These are phyloP conservation scores for Hypoxylon subgilvum DNA, from an alignment of 495 filamentous ascomycete species.

Conservation along the genomic window DNA sequence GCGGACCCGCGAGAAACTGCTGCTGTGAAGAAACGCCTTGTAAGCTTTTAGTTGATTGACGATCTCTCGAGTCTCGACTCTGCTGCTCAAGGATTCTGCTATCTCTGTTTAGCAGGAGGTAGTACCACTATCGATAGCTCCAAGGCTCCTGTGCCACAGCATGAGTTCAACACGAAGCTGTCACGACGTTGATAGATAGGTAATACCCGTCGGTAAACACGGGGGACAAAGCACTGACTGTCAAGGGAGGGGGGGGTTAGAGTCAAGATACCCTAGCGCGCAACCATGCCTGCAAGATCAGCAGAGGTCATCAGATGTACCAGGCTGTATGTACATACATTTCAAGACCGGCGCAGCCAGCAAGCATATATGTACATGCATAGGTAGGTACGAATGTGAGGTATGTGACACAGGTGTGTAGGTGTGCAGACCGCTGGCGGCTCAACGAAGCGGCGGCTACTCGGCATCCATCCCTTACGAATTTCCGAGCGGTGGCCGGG, in stretches of 20 bases:
- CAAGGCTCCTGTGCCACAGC: slow-evolving; percentile 9
- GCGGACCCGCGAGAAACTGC: slow-evolving; percentile 9
- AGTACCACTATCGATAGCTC: slow-evolving; percentile 5
- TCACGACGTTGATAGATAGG: slow-evolving; percentile 16
- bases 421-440: slow-evolving; percentile 9
- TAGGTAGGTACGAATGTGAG: no score
- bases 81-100: not conserved
- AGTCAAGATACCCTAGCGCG: slow-evolving; percentile 21
- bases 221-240: not conserved
- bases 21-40: slow-evolving; percentile 11
- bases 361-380: no score
- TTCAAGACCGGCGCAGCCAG: not conserved
- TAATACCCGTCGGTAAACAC: slow-evolving; percentile 23
- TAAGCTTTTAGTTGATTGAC: slow-evolving; percentile 2
- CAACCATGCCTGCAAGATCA: slow-evolving; percentile 29
- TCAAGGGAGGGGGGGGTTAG: slow-evolving; percentile 4
- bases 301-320: slow-evolving; percentile 34
- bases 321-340: slow-evolving; percentile 1
- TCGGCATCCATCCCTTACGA: slow-evolving; percentile 30
- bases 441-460: slow-evolving; percentile 23
- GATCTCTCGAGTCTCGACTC: not conserved
- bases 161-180: slow-evolving; percentile 23
- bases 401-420: no score
- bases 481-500: slow-evolving; percentile 27
- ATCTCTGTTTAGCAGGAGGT: not conserved